Evolutionary conservation across 768 basidiomycete genomes (phyloP), one percentile per base, ranked within the genome.

Genomic region (Auricularia sp.): DNA sequence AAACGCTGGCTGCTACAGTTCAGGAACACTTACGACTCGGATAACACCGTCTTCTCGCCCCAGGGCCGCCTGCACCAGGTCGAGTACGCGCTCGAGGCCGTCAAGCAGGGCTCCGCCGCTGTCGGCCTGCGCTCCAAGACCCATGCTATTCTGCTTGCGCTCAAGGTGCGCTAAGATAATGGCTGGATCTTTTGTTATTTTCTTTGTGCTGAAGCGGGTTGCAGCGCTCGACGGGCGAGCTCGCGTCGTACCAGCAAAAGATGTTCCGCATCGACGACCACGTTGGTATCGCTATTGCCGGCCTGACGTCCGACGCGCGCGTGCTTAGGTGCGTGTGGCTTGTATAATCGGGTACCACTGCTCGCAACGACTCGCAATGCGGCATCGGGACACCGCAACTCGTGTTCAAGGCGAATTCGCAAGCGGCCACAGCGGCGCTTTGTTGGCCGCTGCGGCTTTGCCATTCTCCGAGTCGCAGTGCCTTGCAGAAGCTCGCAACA

Each of bases 211-310:
- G 18, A 10, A 51, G 2, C n/a, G 24, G 44, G 16, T 7, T 36
- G 5, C 70, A 99, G 97, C 85, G 96, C 76, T 98, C 97, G 35
- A 95, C 94, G 14, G 97, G 97, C 66, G 96, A 98, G 75, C 83
- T 99, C 63, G 95, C 97, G 16, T 93, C 92, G n/a, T 98, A 98
- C 82, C 97, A 99, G 75, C 95, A 98, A 80, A 98, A 99, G 83
- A 91, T 98, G 89, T 97, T 96, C 77, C 84, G 94, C 72, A 96
- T 99, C 86, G 97, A 99, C 73, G 94, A 98, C 76, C 97, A 99
- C 78, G 88, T 97, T 70, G 97, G 97, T n/a, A 94, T 99, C 72
- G 96, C 95, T 61, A 98, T 99, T 74, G 97, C 97, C 62, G 97
- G 97, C n/a, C 79, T 99, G 67, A 99, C 97, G 8, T 94, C 92